Evolutionary conservation across 2,329 filamentous ascomycete genomes (phyloP).

Genomic region (Clonostachys chloroleuca): DNA sequence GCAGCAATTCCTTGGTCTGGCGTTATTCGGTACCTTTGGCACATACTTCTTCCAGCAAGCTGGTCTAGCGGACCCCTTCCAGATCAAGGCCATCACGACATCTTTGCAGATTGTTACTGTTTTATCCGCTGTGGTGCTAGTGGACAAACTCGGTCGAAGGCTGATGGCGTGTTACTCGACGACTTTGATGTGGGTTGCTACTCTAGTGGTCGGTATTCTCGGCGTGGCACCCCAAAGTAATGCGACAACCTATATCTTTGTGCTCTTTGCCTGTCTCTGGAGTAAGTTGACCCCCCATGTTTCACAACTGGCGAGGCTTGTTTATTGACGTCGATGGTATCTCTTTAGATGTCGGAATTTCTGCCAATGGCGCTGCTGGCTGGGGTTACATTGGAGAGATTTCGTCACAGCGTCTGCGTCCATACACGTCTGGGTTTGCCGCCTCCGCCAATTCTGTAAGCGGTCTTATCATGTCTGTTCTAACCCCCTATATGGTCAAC

Average conservation of each 20-base stretch:
- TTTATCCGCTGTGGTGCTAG: slow-evolving; percentile 4
- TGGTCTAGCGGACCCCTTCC: slow-evolving; percentile 10
- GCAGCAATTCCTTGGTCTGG: slow-evolving; percentile 13
- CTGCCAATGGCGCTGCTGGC: slow-evolving; percentile 15
- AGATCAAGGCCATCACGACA: slow-evolving; percentile 9
- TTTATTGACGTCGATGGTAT: background rate
- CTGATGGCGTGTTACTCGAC: slow-evolving; percentile 9
- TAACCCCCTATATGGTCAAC: slow-evolving; percentile 13
- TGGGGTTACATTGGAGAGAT: slow-evolving; percentile 22
- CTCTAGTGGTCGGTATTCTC: slow-evolving; percentile 10
- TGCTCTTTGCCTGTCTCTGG: slow-evolving; percentile 14
- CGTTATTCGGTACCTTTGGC: slow-evolving; percentile 9
- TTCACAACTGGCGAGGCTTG: background rate
- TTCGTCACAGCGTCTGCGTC: slow-evolving; percentile 16
- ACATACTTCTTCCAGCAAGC: slow-evolving; percentile 9
- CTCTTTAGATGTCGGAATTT: slow-evolving; percentile 14
- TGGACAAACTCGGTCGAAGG: slow-evolving; percentile 9
- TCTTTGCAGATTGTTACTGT: slow-evolving; percentile 8
- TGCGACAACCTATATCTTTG: slow-evolving; percentile 8
- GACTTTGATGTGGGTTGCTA: slow-evolving; percentile 7
- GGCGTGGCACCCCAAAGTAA: slow-evolving; percentile 7
- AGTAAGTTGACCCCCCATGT: slow-evolving; percentile 7
- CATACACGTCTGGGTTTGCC: slow-evolving; percentile 12
- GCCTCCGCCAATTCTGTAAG: slow-evolving; percentile 8
- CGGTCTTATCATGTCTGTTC: slow-evolving; percentile 10